Evolutionary conservation across 139 green algal genomes (phyloP).

Genomic region (Chlamydomonas sphaeroides): DNA sequence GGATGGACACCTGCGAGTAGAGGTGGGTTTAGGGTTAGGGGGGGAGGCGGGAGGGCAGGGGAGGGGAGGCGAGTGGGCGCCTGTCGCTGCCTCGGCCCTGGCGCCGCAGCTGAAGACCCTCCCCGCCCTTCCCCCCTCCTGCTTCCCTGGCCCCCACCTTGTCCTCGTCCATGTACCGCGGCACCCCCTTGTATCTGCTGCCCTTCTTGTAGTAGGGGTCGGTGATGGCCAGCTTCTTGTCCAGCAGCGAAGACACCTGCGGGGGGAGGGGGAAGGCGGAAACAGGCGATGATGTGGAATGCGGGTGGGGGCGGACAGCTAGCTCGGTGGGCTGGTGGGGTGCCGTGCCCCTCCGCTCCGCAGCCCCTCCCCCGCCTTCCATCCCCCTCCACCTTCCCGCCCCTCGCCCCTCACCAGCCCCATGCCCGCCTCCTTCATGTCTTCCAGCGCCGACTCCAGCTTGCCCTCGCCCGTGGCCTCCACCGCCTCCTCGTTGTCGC

Average conservation of each 20-base stretch:
- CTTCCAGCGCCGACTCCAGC: not conserved
- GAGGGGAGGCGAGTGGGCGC: too few relatives aligned
- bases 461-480: not conserved
- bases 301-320: too few relatives aligned
- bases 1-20: not conserved
- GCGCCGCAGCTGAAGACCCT: too few relatives aligned
- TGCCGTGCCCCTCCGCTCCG: too few relatives aligned
- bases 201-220: slow-evolving; percentile 13
- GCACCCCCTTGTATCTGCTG: slow-evolving; percentile 19
- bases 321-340: too few relatives aligned
- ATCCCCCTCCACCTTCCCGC: not conserved
- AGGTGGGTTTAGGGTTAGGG: too few relatives aligned
- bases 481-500: not conserved
- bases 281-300: too few relatives aligned
- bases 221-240: not conserved
- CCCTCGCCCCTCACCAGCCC: not conserved
- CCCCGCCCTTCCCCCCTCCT: not conserved
- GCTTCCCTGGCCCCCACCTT: not conserved
- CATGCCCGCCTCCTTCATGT: not conserved
- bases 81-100: too few relatives aligned
- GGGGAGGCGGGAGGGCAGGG: too few relatives aligned
- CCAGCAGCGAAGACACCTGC: slow-evolving; percentile 1
- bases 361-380: too few relatives aligned
- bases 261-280: not conserved
- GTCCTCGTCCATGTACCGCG: slow-evolving; percentile 18